Evolutionary conservation across 31 red algal species (phyloP).

Genomic region (Pterothamnion heteromorphum): DNA sequence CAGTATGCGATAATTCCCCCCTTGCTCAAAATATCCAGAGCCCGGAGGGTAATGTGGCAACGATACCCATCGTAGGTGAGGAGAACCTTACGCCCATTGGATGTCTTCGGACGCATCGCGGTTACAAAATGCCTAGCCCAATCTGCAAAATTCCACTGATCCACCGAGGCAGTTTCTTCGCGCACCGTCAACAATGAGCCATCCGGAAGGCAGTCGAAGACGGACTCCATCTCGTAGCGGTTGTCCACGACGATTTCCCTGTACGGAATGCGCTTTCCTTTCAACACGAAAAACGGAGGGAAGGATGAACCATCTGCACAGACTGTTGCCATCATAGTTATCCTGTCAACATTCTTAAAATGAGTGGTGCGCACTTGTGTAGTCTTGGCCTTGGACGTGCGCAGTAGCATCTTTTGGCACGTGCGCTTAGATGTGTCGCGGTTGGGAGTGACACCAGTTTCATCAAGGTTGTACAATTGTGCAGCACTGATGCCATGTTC

Average conservation of each 20-base stretch:
- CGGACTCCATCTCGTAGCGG: neutral
- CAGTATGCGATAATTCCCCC: constrained; percentile 24
- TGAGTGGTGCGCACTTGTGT: neutral
- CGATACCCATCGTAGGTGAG: constrained; percentile 46
- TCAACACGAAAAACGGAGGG: constrained; percentile 15
- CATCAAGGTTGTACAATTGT: neutral
- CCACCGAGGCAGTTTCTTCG: constrained; percentile 15
- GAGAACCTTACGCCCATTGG: constrained; percentile 44
- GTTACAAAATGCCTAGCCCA: constrained; percentile 34
- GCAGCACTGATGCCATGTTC: neutral
- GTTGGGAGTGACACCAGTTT: constrained; percentile 29
- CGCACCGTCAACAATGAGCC: neutral
- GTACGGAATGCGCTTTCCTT: constrained; percentile 32
- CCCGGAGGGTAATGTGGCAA: constrained; percentile 2
- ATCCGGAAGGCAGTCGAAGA: neutral
- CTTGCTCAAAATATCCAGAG: constrained; percentile 14
- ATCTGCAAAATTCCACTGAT: constrained; percentile 31
- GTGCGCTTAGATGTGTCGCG: neutral
- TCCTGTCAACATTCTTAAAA: constrained; percentile 20
- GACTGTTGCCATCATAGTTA: constrained; percentile 46
- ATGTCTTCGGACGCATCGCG: neutral
- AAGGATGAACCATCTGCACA: neutral
- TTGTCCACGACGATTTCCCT: neutral
- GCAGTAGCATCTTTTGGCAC: neutral
- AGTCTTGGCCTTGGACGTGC: neutral